phyloP scores from a whole-genome alignment of 306 rosid genomes.

The Oemleria cerasiformis region DNA sequence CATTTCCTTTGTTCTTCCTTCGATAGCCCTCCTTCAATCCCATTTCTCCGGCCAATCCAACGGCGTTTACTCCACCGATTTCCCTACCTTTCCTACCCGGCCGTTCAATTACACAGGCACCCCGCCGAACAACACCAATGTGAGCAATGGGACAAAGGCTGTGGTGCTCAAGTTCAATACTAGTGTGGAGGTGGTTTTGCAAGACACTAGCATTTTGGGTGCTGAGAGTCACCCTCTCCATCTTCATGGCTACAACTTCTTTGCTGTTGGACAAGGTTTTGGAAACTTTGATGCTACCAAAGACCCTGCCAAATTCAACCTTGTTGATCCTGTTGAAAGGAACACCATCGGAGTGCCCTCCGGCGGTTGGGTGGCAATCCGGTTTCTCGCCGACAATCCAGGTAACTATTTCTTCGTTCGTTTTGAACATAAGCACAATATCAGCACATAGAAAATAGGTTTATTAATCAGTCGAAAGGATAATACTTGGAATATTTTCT shows the following conservation, averaged over 20 bases:
- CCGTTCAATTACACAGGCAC: slow-evolving; percentile 32
- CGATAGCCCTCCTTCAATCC: slow-evolving; percentile 58
- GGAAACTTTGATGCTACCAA: slow-evolving; percentile 53
- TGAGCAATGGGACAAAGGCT: slow-evolving; percentile 20
- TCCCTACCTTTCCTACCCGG: slow-evolving; percentile 41
- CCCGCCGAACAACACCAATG: slow-evolving; percentile 27
- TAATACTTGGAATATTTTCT: too few relatives aligned
- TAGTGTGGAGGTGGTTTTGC: slow-evolving; percentile 45
- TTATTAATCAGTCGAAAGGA: too few relatives aligned
- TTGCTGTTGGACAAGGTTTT: slow-evolving; percentile 61
- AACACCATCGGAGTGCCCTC: slow-evolving; percentile 70
- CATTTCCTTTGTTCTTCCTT: slow-evolving; percentile 49
- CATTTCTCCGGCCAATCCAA: slow-evolving; percentile 38
- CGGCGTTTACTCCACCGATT: slow-evolving; percentile 42
- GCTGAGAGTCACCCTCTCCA: slow-evolving; percentile 79
- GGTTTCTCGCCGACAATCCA: slow-evolving; percentile 75
- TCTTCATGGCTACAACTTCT: slow-evolving; percentile 75
- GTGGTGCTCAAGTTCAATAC: slow-evolving; percentile 31
- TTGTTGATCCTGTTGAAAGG: slow-evolving; percentile 66
- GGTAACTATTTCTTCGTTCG: slow-evolving; percentile 25
- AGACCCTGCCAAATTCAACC: slow-evolving; percentile 52
- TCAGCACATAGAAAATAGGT: too few relatives aligned
- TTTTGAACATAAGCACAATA: not conserved
- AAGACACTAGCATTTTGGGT: slow-evolving; percentile 65
- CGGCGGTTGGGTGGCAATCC: slow-evolving; percentile 75